Evolutionary conservation across 352 stramenopile species (phyloP).

Genomic region (Globisporangium apiculatum): DNA sequence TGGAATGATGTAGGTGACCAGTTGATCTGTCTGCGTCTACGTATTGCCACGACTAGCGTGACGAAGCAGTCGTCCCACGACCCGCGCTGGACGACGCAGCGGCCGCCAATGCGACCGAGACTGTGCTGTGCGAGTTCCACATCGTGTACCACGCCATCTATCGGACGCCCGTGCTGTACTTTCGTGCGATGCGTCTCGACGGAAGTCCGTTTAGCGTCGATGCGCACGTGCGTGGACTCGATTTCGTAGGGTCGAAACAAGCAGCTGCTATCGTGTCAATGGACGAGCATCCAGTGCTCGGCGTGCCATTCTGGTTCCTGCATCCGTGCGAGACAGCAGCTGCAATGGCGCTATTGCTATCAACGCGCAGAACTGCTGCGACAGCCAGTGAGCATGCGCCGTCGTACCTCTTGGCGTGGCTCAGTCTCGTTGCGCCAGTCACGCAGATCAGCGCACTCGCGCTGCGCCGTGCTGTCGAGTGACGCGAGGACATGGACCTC

Average conservation of each 20-base stretch:
- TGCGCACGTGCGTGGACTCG: constrained; percentile 17
- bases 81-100: neutral
- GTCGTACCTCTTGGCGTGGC: constrained; percentile 55
- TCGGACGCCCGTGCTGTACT: constrained; percentile 69
- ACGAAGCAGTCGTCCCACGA: constrained; percentile 5
- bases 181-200: constrained; percentile 33
- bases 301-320: constrained; percentile 61
- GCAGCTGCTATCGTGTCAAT: constrained; percentile 39
- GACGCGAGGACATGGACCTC: too few relatives aligned
- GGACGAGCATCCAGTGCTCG: constrained; percentile 64
- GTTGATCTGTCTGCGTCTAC: neutral
- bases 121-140: constrained; percentile 65
- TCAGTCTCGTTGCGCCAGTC: constrained; percentile 67
- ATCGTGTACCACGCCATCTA: constrained; percentile 78
- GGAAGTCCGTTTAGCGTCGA: constrained; percentile 22
- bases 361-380: neutral
- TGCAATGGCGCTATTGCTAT: constrained; percentile 57
- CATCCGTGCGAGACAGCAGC: constrained; percentile 73
- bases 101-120: constrained; percentile 7
- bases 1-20: too few relatives aligned
- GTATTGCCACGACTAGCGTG: neutral
- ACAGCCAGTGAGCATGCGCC: constrained; percentile 1
- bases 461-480: neutral
- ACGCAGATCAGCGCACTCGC: constrained; percentile 26
- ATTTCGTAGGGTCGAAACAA: constrained; percentile 28